Percentiles rank a stretch among this genome's conserved stretches.
phyloP scores from a whole-genome alignment of 208 protist genomes.

The Trichomonas tenax region DNA sequence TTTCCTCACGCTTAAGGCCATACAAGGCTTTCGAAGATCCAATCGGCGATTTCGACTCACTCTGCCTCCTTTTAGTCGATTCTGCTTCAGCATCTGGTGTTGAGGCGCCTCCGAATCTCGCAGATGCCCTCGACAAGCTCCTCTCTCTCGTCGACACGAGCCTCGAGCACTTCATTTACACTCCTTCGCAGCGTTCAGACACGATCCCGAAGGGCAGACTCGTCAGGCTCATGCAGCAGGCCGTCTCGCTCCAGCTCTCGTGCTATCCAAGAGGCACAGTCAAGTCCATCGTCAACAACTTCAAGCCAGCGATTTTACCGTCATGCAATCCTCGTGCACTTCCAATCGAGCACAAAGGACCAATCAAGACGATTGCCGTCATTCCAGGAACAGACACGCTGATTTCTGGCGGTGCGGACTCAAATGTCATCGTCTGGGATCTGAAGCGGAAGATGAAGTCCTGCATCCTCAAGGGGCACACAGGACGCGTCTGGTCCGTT shows the following conservation, averaged over 20 bases:
- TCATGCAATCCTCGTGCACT: background rate
- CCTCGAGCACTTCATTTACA: too few relatives aligned
- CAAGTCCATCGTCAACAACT: background rate
- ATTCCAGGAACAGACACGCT: background rate
- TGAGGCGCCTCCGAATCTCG: background rate
- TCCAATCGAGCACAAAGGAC: background rate
- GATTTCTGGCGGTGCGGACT: background rate
- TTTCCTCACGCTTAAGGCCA: background rate
- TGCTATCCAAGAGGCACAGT: background rate
- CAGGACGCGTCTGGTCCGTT: slow-evolving; percentile 1
- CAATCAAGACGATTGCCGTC: background rate
- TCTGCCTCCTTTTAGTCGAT: background rate
- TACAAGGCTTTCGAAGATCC: background rate
- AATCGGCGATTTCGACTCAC: background rate
- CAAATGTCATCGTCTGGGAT: background rate
- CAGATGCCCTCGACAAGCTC: background rate
- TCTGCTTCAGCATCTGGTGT: background rate
- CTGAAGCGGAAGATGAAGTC: background rate
- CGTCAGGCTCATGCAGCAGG: background rate
- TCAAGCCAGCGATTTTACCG: background rate
- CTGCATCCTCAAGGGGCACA: background rate
- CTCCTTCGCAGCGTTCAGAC: background rate
- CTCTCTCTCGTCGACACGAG: background rate
- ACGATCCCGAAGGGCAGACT: background rate
- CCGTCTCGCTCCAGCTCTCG: background rate